These are phyloP conservation scores for Chalciporus sphaerocephalus DNA, from an alignment of 768 basidiomycete species.

Conservation along the genomic window DNA sequence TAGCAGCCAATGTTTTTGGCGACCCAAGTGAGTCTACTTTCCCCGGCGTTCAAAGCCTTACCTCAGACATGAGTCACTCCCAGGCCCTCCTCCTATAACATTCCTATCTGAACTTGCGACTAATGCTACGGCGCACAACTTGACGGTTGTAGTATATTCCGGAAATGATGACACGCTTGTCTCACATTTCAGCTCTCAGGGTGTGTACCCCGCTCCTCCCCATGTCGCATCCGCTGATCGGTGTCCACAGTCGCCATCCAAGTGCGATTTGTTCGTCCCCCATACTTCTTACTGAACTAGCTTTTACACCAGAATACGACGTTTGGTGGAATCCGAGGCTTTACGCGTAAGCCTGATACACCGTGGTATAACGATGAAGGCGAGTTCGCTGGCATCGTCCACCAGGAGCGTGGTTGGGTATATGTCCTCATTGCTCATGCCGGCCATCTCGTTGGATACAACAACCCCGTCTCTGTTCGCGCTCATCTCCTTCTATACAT, in stretches of 20 bases:
- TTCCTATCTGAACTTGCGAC: conserved; percentile 63
- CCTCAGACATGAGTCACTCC: neutral
- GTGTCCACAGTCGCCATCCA: conserved; percentile 48
- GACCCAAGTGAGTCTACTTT: conserved; percentile 32
- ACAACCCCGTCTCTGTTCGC: conserved; percentile 43
- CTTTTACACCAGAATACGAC: conserved; percentile 58
- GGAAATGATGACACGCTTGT: conserved; percentile 67
- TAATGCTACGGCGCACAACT: conserved; percentile 47
- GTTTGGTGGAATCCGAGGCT: conserved; percentile 73
- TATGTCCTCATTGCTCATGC: conserved; percentile 37
- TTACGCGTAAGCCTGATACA: conserved; percentile 62
- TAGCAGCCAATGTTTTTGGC: conserved; percentile 6
- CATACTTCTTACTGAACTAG: neutral
- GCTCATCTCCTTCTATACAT: neutral
- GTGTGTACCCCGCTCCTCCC: conserved; percentile 31
- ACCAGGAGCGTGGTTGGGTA: conserved; percentile 65
- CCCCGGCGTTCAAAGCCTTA: neutral
- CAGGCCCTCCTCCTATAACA: conserved; percentile 48
- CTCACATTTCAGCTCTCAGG: conserved; percentile 58
- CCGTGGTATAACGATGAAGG: conserved; percentile 58
- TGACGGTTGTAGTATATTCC: conserved; percentile 54
- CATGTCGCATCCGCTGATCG: conserved; percentile 1
- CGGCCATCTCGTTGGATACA: conserved; percentile 35
- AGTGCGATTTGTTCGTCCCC: conserved; percentile 25
- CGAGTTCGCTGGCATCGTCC: conserved; percentile 60